Evolutionary conservation across 106 monocot genomes (phyloP), one percentile per base, ranked within the genome.

Genomic region (Iris macrosiphon): DNA sequence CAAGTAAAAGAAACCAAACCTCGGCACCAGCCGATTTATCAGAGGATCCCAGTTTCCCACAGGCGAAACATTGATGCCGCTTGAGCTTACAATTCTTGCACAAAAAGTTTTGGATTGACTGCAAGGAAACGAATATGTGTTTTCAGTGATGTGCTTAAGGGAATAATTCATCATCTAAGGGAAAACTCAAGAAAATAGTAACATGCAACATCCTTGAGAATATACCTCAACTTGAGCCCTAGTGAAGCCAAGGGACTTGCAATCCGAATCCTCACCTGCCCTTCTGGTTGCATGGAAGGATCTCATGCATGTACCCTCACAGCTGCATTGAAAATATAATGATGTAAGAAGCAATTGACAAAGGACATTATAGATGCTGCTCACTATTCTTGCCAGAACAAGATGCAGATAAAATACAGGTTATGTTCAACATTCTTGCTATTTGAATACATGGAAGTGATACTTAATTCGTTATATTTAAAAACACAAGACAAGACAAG

Each of bases 221-320:
- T 25, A 42, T 75, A 79, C 84, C 34, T 72, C 21, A 22, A 84
- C 71, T 79, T 84, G 44, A 34, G 74, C 31, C 26, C 49, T 75
- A 10, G 75, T 63, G 32, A 60, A 79, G 49, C 84, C 84, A 68
- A 84, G 75, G 27, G 84, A 72, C 61, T 32, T 64, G 47, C 84
- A 84, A 38, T 71, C 25, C 21, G 79, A 69, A 49, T 72, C 79
- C 12, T 12, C 19, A 26, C 68, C 79, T 11, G 59, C 67, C 23
- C 45, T 48, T 45, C n/a, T 68, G 12, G 57, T 75, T 49, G 79
- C 68, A 79, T 84, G 84, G 51, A 84, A 84, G 27, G 84, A 84
- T 39, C 84, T 72, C 61, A 79, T 35, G 45, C 84, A 84, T 33
- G 52, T 57, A 29, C 84, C 84, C 57, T 84, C 84, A 69, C 84